phyloP scores from a whole-genome alignment of 495 filamentous ascomycete genomes.

The Xylaria longipes region DNA sequence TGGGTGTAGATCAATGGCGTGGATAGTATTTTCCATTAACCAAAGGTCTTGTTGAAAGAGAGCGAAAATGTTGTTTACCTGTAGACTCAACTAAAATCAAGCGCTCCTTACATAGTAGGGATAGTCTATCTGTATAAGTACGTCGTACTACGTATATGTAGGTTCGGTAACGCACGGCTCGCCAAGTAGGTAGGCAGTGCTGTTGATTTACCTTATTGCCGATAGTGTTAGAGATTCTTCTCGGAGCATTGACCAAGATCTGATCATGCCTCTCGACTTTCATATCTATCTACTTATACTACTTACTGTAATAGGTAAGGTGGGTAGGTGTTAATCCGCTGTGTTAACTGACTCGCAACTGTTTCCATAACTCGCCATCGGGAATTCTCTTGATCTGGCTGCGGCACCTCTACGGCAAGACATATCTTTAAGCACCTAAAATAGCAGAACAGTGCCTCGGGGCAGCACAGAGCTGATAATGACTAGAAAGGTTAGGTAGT shows the following conservation, averaged over 20 bases:
- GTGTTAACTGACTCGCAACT: slow-evolving; percentile 8
- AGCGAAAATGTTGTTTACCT: neutral
- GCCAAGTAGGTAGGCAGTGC: neutral
- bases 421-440: neutral
- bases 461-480: neutral
- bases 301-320: slow-evolving; percentile 1
- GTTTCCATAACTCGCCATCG: neutral
- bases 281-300: neutral
- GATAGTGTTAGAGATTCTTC: neutral
- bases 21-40: neutral
- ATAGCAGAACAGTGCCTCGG: neutral
- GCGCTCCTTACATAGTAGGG: neutral
- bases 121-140: neutral
- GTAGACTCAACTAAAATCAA: neutral
- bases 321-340: neutral
- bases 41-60: neutral
- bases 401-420: neutral
- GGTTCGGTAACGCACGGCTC: neutral
- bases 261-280: neutral
- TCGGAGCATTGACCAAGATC: neutral
- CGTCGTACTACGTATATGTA: neutral
- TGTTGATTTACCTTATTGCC: neutral
- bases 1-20: neutral
- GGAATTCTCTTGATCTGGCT: neutral
- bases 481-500: slow-evolving; percentile 4